These are phyloP conservation scores for Xylariomycetidae sp. DNA, from an alignment of 2,329 filamentous ascomycete species.

Conservation along the genomic window DNA sequence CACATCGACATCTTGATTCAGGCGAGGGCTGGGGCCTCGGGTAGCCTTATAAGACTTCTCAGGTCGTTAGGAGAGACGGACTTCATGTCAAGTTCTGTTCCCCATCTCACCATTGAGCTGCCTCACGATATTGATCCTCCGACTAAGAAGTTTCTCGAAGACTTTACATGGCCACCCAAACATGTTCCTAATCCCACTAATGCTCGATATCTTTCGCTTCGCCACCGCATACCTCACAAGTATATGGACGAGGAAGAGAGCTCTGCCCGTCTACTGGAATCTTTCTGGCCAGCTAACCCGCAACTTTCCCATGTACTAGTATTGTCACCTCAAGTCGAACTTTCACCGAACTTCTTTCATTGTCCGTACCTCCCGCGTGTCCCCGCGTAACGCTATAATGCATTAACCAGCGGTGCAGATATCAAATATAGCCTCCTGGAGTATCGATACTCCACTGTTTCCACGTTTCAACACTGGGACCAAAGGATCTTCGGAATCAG, in stretches of 20 bases:
- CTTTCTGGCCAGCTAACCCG: conserved; percentile 73
- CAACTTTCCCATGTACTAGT: conserved; percentile 72
- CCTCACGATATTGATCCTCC: conserved; percentile 64
- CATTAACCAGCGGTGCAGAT: conserved; percentile 37
- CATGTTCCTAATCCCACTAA: conserved; percentile 32
- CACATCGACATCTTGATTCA: conserved; percentile 81
- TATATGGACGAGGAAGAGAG: conserved; percentile 63
- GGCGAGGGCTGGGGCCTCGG: conserved; percentile 64
- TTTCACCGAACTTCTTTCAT: conserved; percentile 79
- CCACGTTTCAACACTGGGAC: conserved; percentile 39
- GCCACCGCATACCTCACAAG: conserved; percentile 64
- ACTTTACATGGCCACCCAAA: conserved; percentile 63
- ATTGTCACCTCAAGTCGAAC: conserved; percentile 73
- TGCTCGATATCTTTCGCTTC: conserved; percentile 60
- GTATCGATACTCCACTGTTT: conserved; percentile 63
- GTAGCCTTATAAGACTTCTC: conserved; percentile 71
- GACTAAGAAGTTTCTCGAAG: conserved; percentile 57
- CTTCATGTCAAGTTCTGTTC: conserved; percentile 63
- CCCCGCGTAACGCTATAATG: conserved; percentile 1
- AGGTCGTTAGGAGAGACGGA: conserved; percentile 72
- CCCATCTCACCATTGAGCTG: conserved; percentile 80
- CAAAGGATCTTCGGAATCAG: conserved; percentile 70
- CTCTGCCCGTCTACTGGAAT: conserved; percentile 73
- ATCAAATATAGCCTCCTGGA: conserved; percentile 73
- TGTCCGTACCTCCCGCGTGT: too few species aligned